Percentiles rank a stretch among this genome's conserved stretches.
Conservation (phyloP, 306 rosid genomes). For the Cercis canadensis region DNA sequence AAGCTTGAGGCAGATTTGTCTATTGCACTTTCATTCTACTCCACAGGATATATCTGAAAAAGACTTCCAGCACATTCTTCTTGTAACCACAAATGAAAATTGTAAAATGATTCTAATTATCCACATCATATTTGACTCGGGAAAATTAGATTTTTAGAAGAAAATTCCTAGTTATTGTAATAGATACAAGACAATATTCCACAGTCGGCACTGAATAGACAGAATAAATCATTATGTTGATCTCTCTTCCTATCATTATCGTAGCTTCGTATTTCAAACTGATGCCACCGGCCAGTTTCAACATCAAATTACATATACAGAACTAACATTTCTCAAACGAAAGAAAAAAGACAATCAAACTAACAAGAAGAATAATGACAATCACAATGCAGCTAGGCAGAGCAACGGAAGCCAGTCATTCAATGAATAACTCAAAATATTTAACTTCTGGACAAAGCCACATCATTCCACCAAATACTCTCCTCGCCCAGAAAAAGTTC, state of each 20-base stretch:
- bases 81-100: slow-evolving; percentile 4
- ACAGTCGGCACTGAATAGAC: not conserved
- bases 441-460: slow-evolving; percentile 20
- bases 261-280: slow-evolving; percentile 15
- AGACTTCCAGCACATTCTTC: slow-evolving; percentile 20
- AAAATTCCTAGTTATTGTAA: slow-evolving; percentile 12
- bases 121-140: slow-evolving; percentile 32
- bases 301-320: not conserved
- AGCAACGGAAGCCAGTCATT: slow-evolving; percentile 16
- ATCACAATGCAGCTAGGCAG: slow-evolving; percentile 14
- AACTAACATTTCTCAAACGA: slow-evolving; percentile 4
- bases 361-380: slow-evolving; percentile 9
- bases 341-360: slow-evolving; percentile 24
- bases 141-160: not conserved
- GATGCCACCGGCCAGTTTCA: not conserved
- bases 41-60: slow-evolving; percentile 23
- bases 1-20: slow-evolving; percentile 26
- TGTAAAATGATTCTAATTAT: slow-evolving; percentile 15
- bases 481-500: slow-evolving; percentile 7
- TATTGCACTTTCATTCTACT: slow-evolving; percentile 5
- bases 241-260: slow-evolving; percentile 22
- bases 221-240: slow-evolving; percentile 11
- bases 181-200: not conserved
- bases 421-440: slow-evolving; percentile 25
- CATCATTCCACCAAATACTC: slow-evolving; percentile 4